Conservation (phyloP, 2,329 filamentous ascomycete species). For the Pseudocercospora eumusae region DNA sequence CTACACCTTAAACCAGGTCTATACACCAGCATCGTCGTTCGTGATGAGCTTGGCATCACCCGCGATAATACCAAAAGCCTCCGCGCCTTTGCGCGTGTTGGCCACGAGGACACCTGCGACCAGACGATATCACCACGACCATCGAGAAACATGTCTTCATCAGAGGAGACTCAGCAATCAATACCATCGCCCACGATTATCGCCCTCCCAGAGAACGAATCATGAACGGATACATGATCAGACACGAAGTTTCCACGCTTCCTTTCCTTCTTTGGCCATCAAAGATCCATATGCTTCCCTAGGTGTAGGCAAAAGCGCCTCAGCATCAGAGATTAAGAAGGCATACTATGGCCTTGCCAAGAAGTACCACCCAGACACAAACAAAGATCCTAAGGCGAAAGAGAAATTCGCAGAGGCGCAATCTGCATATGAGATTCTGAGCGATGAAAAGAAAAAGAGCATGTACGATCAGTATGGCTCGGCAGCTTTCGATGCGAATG, state of each 20-base stretch:
- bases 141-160: slow-evolving; percentile 21
- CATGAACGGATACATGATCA: slow-evolving; percentile 33
- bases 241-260: slow-evolving; percentile 59
- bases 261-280: slow-evolving; percentile 52
- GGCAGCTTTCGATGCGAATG: slow-evolving; percentile 66
- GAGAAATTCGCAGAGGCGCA: slow-evolving; percentile 94
- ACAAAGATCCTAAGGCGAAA: slow-evolving; percentile 91
- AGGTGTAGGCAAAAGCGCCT: slow-evolving; percentile 79
- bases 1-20: neutral
- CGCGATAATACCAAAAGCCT: slow-evolving; percentile 39
- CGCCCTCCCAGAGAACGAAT: slow-evolving; percentile 25
- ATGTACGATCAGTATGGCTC: slow-evolving; percentile 89
- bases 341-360: slow-evolving; percentile 97
- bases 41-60: slow-evolving; percentile 43
- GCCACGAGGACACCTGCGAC: slow-evolving; percentile 34
- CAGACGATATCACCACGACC: slow-evolving; percentile 27
- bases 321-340: slow-evolving; percentile 89
- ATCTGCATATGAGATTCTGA: slow-evolving; percentile 88
- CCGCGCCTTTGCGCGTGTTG: slow-evolving; percentile 39
- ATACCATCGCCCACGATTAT: slow-evolving; percentile 24
- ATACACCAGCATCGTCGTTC: neutral
- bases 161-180: slow-evolving; percentile 22
- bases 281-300: slow-evolving; percentile 85
- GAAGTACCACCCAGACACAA: slow-evolving; percentile 97
- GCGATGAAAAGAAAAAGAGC: slow-evolving; percentile 88